Evolutionary conservation across 345 rosid genomes (phyloP).

Genomic region (Lenwebbia sp.): DNA sequence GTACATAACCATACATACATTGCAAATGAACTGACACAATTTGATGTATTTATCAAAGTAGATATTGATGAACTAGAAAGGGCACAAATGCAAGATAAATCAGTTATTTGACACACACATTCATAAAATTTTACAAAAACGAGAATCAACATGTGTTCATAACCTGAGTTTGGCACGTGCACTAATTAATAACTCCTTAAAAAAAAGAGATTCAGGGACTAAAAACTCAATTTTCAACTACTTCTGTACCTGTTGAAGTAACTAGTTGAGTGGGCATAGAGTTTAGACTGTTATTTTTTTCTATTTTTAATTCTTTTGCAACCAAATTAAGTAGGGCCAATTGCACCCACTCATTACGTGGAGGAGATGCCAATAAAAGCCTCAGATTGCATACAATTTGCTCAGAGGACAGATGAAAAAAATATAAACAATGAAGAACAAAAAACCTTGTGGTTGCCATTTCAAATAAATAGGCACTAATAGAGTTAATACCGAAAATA

Average conservation of each 20-base stretch:
- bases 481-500: not conserved
- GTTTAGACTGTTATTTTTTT: not conserved
- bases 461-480: not conserved
- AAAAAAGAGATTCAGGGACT: not conserved
- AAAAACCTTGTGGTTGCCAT: not conserved
- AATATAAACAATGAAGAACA: not conserved
- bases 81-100: not conserved
- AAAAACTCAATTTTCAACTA: not conserved
- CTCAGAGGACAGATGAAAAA: not conserved
- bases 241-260: not conserved
- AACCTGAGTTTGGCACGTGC: too few species aligned
- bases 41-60: not conserved
- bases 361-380: not conserved
- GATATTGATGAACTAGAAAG: not conserved
- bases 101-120: not conserved
- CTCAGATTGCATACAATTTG: not conserved
- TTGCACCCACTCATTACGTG: not conserved
- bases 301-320: not conserved
- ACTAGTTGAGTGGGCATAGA: not conserved
- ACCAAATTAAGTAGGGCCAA: not conserved
- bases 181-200: not conserved
- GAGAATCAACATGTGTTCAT: not conserved
- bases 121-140: not conserved
- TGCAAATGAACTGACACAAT: not conserved
- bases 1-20: not conserved